Evolutionary conservation across 2,329 filamentous ascomycete species (phyloP), one percentile per base, ranked within the genome.

Genomic region (Cercospora sesami): DNA sequence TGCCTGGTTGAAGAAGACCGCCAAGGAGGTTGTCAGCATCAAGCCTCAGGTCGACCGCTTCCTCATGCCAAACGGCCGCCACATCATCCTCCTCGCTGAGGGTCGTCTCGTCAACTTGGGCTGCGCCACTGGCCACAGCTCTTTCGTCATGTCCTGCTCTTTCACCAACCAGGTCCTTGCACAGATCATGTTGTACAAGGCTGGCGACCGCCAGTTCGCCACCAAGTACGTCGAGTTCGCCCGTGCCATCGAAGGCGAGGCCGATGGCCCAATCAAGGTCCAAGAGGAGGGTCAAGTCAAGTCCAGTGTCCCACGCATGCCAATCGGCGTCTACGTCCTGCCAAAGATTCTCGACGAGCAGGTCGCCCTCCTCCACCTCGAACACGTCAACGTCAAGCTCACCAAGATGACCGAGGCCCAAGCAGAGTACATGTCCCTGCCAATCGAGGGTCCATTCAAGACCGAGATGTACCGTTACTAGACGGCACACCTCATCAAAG

Each of bases 101-200:
- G 95, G 95, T 77, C 94, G 95, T 87, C 91, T 99, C 74, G 95
- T 99, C 86, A 99, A 99, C 91, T 88, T 99, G 77, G 95, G 95
- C 83, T 99, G 95, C 84, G 95, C 95, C 81, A 99, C 95, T 73
- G 95, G 95, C 76, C 95, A 99, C 91, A 97, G 94, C 76, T 98
- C 94, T 63, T 99, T 99, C 84, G 95, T 99, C 87, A 98, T 99
- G 95, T 97, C 94, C 78, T 99, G 95, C 91, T 98, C 94, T 73
- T 99, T 99, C 91, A 96, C 94, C 89, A 99, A 99, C 91, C 95
- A 99, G 89, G 95, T 98, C 78, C 92, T 99, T 82, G 95, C 95
- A 75, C 95, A 99, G 87, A 98, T 99, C 86, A 91, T 96, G 86
- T 86, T 99, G 79, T 99, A 84, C 91, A 98, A 98, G 91, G 90